A percentile compares a stretch with the other conserved stretches of the same genome.
Evolutionary conservation across 73 alveolate genomes (phyloP).

Genomic region (Paramecium tetraurelia): DNA sequence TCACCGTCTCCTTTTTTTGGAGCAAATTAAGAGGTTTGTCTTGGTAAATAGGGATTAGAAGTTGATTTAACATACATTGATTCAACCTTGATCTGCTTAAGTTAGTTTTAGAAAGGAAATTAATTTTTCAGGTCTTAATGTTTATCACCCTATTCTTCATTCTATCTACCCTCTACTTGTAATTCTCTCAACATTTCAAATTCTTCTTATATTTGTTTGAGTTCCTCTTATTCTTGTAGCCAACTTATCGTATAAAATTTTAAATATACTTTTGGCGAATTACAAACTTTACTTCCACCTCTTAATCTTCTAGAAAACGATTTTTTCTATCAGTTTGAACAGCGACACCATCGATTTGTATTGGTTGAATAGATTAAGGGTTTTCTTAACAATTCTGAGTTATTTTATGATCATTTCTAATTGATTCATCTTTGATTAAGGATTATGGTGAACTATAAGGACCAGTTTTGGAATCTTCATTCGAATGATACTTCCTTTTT

Average conservation of each 20-base stretch:
- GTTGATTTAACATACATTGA: neutral
- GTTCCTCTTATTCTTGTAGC: neutral
- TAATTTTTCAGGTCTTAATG: neutral
- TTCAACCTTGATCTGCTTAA: neutral
- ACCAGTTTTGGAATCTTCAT: neutral
- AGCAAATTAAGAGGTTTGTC: constrained; percentile 3
- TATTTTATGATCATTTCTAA: neutral
- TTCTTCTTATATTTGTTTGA: neutral
- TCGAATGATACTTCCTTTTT: neutral
- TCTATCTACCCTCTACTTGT: neutral
- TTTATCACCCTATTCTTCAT: neutral
- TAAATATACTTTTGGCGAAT: neutral
- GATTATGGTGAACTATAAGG: neutral
- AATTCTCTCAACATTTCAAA: neutral
- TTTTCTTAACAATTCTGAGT: neutral
- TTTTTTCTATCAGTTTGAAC: neutral
- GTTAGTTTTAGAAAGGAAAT: neutral
- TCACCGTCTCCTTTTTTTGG: neutral
- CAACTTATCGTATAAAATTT: neutral
- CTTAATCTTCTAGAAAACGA: neutral
- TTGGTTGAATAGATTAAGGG: neutral
- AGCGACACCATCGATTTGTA: neutral
- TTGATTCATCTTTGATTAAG: neutral
- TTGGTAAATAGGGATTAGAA: neutral
- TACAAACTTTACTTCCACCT: neutral